Conservation (phyloP, 2,329 filamentous ascomycete species). For the Alternaria gansuensis region DNA sequence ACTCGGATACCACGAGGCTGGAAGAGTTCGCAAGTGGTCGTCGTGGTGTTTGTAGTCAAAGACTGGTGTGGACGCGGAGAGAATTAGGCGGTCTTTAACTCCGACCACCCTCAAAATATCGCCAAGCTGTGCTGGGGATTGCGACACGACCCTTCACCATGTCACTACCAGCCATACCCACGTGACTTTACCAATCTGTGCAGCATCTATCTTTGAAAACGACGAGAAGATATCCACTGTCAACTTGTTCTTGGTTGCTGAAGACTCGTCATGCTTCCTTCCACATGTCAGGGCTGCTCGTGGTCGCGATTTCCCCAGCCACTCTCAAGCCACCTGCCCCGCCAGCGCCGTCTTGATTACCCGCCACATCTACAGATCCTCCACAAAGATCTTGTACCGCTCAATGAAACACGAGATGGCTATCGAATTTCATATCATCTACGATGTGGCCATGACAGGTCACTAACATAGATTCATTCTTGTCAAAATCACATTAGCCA, state of each 20-base stretch:
- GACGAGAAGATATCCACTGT: neutral
- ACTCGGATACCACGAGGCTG: conserved; percentile 2
- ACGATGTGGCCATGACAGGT: neutral
- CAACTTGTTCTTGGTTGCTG: neutral
- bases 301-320: conserved; percentile 5
- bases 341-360: conserved; percentile 1
- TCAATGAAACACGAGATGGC: neutral
- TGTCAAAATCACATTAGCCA: neutral
- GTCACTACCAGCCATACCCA: conserved; percentile 12
- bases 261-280: neutral
- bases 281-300: conserved; percentile 3
- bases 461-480: neutral
- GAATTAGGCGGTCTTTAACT: conserved; percentile 33
- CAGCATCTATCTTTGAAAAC: conserved; percentile 24
- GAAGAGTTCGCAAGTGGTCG: neutral
- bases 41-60: conserved; percentile 15
- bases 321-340: conserved; percentile 12
- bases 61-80: conserved; percentile 17
- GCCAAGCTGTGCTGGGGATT: conserved; percentile 19
- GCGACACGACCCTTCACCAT: conserved; percentile 16
- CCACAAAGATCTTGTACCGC: neutral
- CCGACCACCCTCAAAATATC: conserved; percentile 22
- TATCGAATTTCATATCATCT: neutral
- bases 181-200: conserved; percentile 19
- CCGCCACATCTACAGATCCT: neutral